phyloP scores from a whole-genome alignment of 83 land plant species.

The Picea engelmannii region DNA sequence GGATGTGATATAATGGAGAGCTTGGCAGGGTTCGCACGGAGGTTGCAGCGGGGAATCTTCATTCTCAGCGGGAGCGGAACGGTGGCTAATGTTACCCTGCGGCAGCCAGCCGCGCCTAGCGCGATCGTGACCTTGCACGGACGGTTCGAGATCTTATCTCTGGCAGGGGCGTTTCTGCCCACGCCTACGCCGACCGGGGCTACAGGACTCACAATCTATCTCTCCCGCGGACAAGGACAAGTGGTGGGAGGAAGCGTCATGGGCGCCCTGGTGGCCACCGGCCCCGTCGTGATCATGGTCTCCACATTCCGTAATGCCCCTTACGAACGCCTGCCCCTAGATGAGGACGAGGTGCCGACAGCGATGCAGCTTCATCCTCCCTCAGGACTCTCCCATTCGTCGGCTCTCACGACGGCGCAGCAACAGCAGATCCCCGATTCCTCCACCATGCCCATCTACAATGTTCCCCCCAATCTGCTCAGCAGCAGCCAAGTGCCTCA shows the following conservation, averaged over 20 bases:
- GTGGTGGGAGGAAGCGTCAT: slow-evolving; percentile 17
- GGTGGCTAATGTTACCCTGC: not conserved
- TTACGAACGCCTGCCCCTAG: slow-evolving; percentile 10
- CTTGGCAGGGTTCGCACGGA: slow-evolving; percentile 17
- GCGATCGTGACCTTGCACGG: not conserved
- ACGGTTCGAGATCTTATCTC: slow-evolving; percentile 8
- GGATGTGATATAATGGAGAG: slow-evolving; percentile 15
- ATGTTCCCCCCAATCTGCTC: slow-evolving; percentile 25
- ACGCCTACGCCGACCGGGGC: not conserved
- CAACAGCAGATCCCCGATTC: slow-evolving; percentile 6
- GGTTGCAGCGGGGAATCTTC: not conserved
- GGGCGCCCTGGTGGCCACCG: slow-evolving; percentile 16
- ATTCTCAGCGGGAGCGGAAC: not conserved
- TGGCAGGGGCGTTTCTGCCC: slow-evolving; percentile 8
- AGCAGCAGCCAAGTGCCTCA: slow-evolving; percentile 23
- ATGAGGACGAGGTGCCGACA: slow-evolving; percentile 10
- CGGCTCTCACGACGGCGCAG: not conserved
- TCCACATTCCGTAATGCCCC: slow-evolving; percentile 12
- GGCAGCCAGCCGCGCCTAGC: not conserved
- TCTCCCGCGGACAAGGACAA: slow-evolving; percentile 16
- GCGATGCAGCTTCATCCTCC: not conserved
- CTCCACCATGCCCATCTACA: slow-evolving; percentile 8
- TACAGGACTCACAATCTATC: slow-evolving; percentile 7
- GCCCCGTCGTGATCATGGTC: slow-evolving; percentile 20
- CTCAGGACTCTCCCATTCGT: not conserved